phyloP scores from a whole-genome alignment of 768 basidiomycete genomes.

The Rhodotorula babjevae region DNA sequence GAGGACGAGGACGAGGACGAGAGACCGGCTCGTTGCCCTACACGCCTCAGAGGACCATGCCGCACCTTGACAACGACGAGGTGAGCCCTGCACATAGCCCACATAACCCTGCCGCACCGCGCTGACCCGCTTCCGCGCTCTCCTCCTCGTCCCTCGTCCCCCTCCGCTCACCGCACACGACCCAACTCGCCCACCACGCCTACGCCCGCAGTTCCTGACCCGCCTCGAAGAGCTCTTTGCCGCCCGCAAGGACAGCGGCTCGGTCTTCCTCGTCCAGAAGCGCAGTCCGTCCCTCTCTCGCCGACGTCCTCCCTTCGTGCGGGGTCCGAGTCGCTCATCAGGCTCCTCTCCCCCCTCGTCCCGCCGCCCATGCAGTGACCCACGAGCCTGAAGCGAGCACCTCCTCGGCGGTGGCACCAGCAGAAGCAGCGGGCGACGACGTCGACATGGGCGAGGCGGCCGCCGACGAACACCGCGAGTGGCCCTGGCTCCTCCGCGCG shows the following conservation, averaged over 20 bases:
- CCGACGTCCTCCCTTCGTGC: neutral
- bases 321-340: neutral
- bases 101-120: too few relatives aligned
- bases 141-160: neutral
- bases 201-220: constrained; percentile 35
- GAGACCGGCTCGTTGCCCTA: too few relatives aligned
- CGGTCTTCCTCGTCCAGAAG: constrained; percentile 38
- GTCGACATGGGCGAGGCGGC: constrained; percentile 2
- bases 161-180: constrained; percentile 8
- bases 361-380: constrained; percentile 1
- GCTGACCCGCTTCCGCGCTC: neutral
- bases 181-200: neutral
- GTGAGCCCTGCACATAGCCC: too few relatives aligned
- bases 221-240: constrained; percentile 26
- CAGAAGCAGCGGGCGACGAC: neutral
- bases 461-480: constrained; percentile 8
- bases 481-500: constrained; percentile 24
- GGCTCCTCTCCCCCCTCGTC: neutral
- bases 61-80: neutral
- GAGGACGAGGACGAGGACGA: too few relatives aligned
- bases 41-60: too few relatives aligned
- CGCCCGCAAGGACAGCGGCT: constrained; percentile 4
- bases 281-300: constrained; percentile 7
- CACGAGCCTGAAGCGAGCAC: neutral
- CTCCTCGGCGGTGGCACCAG: neutral